Evolutionary conservation across 257 asterid species (phyloP), one percentile per base, ranked within the genome.

Genomic region (Misopates orontium): DNA sequence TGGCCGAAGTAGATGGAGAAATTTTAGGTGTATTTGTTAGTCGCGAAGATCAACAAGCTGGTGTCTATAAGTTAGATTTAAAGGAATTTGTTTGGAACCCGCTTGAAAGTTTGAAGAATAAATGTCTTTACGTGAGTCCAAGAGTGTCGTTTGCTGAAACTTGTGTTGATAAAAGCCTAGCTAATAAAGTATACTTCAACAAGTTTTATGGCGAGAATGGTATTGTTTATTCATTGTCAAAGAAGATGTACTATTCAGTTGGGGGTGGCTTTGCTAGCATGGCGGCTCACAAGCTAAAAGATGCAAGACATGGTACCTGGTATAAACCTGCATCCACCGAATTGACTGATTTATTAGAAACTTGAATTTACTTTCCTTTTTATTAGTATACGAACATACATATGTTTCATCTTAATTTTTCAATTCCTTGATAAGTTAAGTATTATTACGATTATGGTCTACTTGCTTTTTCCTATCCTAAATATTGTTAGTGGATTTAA

Each of bases 141-240:
- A 9, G 1, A n/a, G 32, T 61, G 3, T 56, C 71, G 1, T 63
- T 63, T 31, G 71, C 58, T 5, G 77, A 57, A 25, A 57, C 48
- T 16, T 31, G 56, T 36, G 15, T 0, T 12, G 49, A 2, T 2
- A 28, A 15, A 1, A 57, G 59, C 3, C 17, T 50, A 56, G 68
- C 52, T 10, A 72, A 72, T 10, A 65, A 47, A 21, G 45, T 72
- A n/a, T 72, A 56, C 67, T 64, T 72, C 32, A 47, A 62, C 14
- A 72, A 49, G 13, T 64, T 64, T n/a, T 20, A 31, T 17, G 54
- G 54, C 16, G 18, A 64, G 15, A 44, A n/a, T n/a, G 70, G 64
- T 0, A 42, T 71, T 9, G 18, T 55, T 18, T 71, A 71, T 40
- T 71, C 66, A 4, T 18, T 71, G 55, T 13, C 13, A 1, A 42